A percentile compares a stretch with the other conserved stretches of the same genome.
Evolutionary conservation across 768 basidiomycete genomes (phyloP).

Genomic region (Trametes cubensis): DNA sequence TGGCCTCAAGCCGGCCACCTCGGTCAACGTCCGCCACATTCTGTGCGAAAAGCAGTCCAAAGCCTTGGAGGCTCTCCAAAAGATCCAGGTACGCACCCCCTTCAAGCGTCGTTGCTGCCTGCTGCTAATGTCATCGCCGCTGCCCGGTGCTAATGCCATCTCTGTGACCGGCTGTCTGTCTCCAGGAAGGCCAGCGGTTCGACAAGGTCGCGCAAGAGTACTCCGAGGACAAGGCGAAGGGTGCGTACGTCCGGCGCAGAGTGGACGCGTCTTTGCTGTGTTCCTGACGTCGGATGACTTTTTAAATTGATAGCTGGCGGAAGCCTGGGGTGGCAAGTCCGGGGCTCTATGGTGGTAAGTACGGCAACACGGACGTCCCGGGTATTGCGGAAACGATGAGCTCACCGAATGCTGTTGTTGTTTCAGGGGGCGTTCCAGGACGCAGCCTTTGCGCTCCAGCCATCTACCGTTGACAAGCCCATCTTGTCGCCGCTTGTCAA

Average conservation of each 20-base stretch:
- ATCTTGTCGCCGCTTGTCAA: slow-evolving; percentile 73
- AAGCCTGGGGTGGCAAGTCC: slow-evolving; percentile 83
- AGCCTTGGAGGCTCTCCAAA: slow-evolving; percentile 75
- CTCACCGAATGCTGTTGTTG: background rate
- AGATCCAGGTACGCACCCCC: slow-evolving; percentile 63
- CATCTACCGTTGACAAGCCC: slow-evolving; percentile 82
- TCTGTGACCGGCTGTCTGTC: background rate
- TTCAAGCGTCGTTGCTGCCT: no score
- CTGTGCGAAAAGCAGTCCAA: slow-evolving; percentile 87
- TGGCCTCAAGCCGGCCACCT: slow-evolving; percentile 71
- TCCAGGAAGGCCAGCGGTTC: slow-evolving; percentile 76
- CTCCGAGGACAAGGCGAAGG: slow-evolving; percentile 90
- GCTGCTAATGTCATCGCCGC: no score
- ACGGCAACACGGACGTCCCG: slow-evolving; percentile 26
- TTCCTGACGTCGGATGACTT: background rate
- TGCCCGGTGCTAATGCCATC: no score
- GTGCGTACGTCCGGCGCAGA: slow-evolving; percentile 38
- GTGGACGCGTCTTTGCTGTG: background rate
- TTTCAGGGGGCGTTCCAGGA: slow-evolving; percentile 75
- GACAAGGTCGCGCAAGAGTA: slow-evolving; percentile 90
- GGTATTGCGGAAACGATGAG: background rate
- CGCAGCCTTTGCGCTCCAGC: slow-evolving; percentile 79
- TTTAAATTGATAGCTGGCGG: slow-evolving; percentile 61
- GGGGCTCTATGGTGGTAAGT: slow-evolving; percentile 85
- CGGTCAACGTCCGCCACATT: slow-evolving; percentile 85